These are phyloP conservation scores for Calcarisporium arbuscula DNA, from an alignment of 2,329 filamentous ascomycete species.

Conservation along the genomic window DNA sequence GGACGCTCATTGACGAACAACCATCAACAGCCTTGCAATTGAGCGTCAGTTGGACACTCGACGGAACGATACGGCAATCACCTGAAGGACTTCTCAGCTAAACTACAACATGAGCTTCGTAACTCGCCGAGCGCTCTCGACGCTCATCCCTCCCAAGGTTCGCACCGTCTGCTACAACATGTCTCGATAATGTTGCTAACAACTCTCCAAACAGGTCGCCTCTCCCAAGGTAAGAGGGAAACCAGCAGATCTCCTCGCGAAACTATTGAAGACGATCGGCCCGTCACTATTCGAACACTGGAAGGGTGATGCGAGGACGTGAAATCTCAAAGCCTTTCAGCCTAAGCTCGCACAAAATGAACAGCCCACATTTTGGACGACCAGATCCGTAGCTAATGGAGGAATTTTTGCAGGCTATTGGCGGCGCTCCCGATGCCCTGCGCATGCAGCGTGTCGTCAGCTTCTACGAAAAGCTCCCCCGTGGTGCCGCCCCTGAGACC, in stretches of 20 bases:
- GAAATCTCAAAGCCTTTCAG: too few relatives aligned
- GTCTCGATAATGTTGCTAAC: constrained; percentile 34
- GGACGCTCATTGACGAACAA: constrained; percentile 16
- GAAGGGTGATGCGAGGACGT: too few relatives aligned
- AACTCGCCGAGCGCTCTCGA: constrained; percentile 85
- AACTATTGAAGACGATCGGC: too few relatives aligned
- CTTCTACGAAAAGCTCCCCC: constrained; percentile 98
- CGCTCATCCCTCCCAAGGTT: constrained; percentile 99
- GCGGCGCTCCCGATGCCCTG: constrained; percentile 88
- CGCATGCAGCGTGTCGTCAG: constrained; percentile 97
- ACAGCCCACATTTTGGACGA: too few relatives aligned
- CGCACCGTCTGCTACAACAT: too few relatives aligned
- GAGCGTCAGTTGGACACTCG: constrained; percentile 25
- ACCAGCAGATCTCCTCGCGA: too few relatives aligned
- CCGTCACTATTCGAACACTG: too few relatives aligned
- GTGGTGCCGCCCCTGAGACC: constrained; percentile 77
- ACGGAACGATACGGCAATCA: constrained; percentile 23
- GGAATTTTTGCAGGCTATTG: constrained; percentile 63
- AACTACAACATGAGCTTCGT: constrained; percentile 82
- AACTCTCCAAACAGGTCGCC: constrained; percentile 53
- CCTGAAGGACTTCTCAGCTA: constrained; percentile 17
- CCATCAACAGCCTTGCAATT: constrained; percentile 23
- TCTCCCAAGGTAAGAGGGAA: constrained; percentile 77
- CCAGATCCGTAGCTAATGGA: too few relatives aligned
- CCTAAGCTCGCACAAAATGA: too few relatives aligned